Base-by-base conservation (phyloP, 2,329 filamentous ascomycete species). In the Tolypocladium amazonense region DNA sequence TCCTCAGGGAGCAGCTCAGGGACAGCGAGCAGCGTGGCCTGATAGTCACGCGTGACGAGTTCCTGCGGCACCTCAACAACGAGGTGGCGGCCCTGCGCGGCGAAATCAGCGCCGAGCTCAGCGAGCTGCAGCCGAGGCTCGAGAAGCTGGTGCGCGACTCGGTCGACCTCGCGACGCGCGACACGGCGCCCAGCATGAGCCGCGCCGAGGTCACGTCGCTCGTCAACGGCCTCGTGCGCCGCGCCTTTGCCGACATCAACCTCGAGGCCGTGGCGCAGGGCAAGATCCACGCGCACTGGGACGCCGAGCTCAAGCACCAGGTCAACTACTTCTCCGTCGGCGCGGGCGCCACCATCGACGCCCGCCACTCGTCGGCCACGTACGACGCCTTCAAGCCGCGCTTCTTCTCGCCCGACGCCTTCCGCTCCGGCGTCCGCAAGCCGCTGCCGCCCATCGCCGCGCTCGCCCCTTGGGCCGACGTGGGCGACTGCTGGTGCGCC, bases 401-500 rank as follows among this genome's bases (percentile, higher is more conserved):
- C 23, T 47, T 67, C 37, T 52, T 59, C 56, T 27, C 60, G 1
- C 56, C 57, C 0, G 61, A 59, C 7, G 59, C 62, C 0, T 62
- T 61, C 35, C 57, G 62, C 35, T 65, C 66, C 7, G 70, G 69
- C 1, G 5, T 67, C 25, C 47, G 58, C 2, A 63, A 64, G 43
- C 64, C 65, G 1, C 58, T 60, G 3, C 74, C 79, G 1, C 79
- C 81, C 0, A 67, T 75, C n/a, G 72, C 78, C 0, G 90, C 88
- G 0, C 78, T 96, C 2, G 57, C 60, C 1, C 74, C 78, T 4
- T 96, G 92, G 91, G 77, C 86, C 12, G 89, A 96, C 56, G 81
- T 88, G 39, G 90, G 89, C 25, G 89, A 97, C 62, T 95, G 91
- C 73, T 97, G 91, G 89, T 97, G 93, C 71, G 86, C 88, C 5